Evolutionary conservation across 208 protist species (phyloP), one percentile per base, ranked within the genome.

Genomic region (Trypanosoma grayi): DNA sequence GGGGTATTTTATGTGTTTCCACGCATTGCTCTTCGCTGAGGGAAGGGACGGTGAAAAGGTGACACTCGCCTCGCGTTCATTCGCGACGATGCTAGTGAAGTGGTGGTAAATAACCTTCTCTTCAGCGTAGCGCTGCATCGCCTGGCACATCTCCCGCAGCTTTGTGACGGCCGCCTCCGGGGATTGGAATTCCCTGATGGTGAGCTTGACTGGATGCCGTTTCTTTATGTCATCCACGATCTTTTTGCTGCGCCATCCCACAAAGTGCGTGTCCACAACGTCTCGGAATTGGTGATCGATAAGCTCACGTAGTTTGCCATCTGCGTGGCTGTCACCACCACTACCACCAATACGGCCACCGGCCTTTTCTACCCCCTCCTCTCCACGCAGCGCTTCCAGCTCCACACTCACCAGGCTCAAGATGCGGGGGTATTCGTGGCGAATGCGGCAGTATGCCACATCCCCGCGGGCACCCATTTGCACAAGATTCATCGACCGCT

Each of bases 211-310:
- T 2, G 83, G 76, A 65, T 93, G 86, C 0, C 75, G 61, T 50
- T 81, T 85, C 59, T 72, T 69, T 20, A 96, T 67, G 47, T 93
- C 87, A 50, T 90, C 75, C 25, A 76, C 74, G 18, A 93, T 87
- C 66, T 93, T 93, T 55, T 92, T 92, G 75, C 83, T 90, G 50
- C 81, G 78, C 90, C 90, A 96, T 33, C 85, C 82, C 16, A 96
- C 66, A 74, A 93, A 93, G 60, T 96, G 90, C 3, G 90, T 72
- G 51, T 96, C 90, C 13, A 88, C 87, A 0, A 83, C 85, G 41
- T 96, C 90, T 36, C 90, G 84, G 52, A 96, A 96, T n/a, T 44
- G 41, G 47, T 92, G 81, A 37, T 93, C 86, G 8, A 91, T 70
- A 4, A 86, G 68, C 31, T 74, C 43, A 51, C 81, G 79, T 24